These are phyloP conservation scores for Populus hybrid DNA, from an alignment of 441 rosid genomes.

Conservation along the genomic window DNA sequence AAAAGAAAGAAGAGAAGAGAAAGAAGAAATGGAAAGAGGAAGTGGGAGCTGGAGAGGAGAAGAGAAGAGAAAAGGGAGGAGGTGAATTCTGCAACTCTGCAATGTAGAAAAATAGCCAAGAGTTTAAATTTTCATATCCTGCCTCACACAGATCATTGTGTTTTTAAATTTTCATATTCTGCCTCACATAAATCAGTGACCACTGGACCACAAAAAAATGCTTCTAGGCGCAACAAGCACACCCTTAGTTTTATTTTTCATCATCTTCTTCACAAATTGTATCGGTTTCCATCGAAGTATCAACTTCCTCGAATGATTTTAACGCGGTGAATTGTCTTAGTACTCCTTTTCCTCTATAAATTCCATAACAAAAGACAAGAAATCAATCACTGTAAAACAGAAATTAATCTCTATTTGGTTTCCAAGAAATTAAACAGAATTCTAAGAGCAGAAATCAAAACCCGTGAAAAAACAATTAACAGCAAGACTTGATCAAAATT, in stretches of 20 bases:
- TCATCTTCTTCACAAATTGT: slow-evolving; percentile 26
- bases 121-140: too few relatives aligned
- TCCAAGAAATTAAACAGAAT: background rate
- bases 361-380: background rate
- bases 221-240: too few relatives aligned
- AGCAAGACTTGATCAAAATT: background rate
- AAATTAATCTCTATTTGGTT: background rate
- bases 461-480: background rate
- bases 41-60: too few relatives aligned
- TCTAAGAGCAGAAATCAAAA: background rate
- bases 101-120: too few relatives aligned
- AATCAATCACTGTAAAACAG: background rate
- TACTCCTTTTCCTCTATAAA: slow-evolving; percentile 60
- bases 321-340: slow-evolving; percentile 66
- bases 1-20: too few relatives aligned
- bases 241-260: slow-evolving; percentile 36
- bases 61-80: too few relatives aligned
- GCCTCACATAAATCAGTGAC: too few relatives aligned
- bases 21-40: too few relatives aligned
- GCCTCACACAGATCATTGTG: too few relatives aligned
- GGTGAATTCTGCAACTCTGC: too few relatives aligned
- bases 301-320: slow-evolving; percentile 75
- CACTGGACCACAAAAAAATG: too few relatives aligned
- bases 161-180: too few relatives aligned
- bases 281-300: slow-evolving; percentile 31